Evolutionary conservation across 1,139 yeast genomes (phyloP).

Genomic region (Pneumocystis murina): DNA sequence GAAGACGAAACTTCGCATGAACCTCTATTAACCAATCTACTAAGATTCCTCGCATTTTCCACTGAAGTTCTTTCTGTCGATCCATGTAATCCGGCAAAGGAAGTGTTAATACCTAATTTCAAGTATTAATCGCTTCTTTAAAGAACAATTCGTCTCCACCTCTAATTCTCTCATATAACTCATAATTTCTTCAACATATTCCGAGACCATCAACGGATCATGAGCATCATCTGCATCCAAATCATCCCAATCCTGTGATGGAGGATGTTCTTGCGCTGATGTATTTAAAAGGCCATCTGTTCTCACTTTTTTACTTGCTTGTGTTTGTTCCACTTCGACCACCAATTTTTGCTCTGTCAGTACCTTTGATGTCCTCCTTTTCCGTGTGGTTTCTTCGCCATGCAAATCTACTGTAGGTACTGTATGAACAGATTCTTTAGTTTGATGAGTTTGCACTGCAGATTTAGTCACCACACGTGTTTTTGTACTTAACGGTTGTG

Average conservation of each 20-base stretch:
- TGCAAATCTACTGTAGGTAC: neutral
- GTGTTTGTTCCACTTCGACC: neutral
- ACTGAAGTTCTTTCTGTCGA: slow-evolving; percentile 62
- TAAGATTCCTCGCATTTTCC: slow-evolving; percentile 74
- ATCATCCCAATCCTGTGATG: slow-evolving; percentile 51
- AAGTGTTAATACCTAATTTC: slow-evolving; percentile 36
- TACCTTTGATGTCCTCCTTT: slow-evolving; percentile 1
- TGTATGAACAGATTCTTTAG: neutral
- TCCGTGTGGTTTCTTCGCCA: neutral
- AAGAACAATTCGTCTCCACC: slow-evolving; percentile 8
- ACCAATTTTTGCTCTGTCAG: neutral
- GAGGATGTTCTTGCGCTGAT: neutral
- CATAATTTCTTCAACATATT: slow-evolving; percentile 78
- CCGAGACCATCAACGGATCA: slow-evolving; percentile 92
- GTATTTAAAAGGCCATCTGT: neutral
- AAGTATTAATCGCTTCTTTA: neutral
- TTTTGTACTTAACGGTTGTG: slow-evolving; percentile 3
- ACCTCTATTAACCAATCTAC: slow-evolving; percentile 94
- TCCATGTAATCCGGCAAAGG: slow-evolving; percentile 64
- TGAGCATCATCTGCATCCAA: slow-evolving; percentile 79
- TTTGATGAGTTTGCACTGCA: neutral
- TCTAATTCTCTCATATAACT: slow-evolving; percentile 65
- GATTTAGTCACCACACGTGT: slow-evolving; percentile 3
- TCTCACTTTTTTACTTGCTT: neutral
- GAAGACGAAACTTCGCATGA: slow-evolving; percentile 67